phyloP scores from a whole-genome alignment of 1,139 yeast genomes.

The Sugiyamaella neomexicana region DNA sequence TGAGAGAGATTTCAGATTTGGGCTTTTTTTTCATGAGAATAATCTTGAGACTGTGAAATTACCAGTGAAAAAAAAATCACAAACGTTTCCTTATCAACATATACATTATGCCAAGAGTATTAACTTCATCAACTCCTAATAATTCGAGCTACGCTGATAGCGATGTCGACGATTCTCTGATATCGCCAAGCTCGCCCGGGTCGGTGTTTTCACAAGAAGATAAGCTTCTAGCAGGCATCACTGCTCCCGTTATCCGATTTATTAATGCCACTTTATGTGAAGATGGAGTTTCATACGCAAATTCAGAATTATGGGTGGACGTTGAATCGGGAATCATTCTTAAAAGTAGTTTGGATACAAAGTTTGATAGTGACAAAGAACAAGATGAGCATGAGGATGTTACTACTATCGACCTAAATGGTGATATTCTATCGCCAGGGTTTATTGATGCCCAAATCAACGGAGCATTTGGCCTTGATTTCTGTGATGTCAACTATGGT shows the following conservation, averaged over 20 bases:
- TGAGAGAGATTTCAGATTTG: no score
- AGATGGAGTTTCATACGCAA: slow-evolving; percentile 46
- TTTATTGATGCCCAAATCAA: slow-evolving; percentile 62
- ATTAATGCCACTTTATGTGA: slow-evolving; percentile 57
- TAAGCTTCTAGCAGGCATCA: slow-evolving; percentile 17
- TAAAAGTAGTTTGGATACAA: slow-evolving; percentile 19
- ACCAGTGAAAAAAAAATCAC: no score
- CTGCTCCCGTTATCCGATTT: slow-evolving; percentile 37
- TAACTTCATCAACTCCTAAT: slow-evolving; percentile 15
- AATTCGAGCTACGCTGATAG: slow-evolving; percentile 17
- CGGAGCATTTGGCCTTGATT: slow-evolving; percentile 62
- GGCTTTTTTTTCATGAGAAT: no score
- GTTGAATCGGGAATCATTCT: slow-evolving; percentile 49
- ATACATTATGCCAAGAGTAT: slow-evolving; percentile 15
- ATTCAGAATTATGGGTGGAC: slow-evolving; percentile 52
- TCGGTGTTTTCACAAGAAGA: slow-evolving; percentile 25
- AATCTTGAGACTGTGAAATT: no score
- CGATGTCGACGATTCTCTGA: slow-evolving; percentile 23
- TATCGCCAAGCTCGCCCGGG: slow-evolving; percentile 24
- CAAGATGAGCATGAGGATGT: slow-evolving; percentile 17
- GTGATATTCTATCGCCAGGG: slow-evolving; percentile 57
- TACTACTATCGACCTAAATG: slow-evolving; percentile 49
- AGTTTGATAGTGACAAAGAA: slow-evolving; percentile 14
- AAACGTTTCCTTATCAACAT: no score
- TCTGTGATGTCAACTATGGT: slow-evolving; percentile 45